A percentile compares a stretch with the other conserved stretches of the same genome.
These are phyloP conservation scores for Platanthera zijinensis DNA, from an alignment of 106 monocot genomes.

Conservation along the genomic window DNA sequence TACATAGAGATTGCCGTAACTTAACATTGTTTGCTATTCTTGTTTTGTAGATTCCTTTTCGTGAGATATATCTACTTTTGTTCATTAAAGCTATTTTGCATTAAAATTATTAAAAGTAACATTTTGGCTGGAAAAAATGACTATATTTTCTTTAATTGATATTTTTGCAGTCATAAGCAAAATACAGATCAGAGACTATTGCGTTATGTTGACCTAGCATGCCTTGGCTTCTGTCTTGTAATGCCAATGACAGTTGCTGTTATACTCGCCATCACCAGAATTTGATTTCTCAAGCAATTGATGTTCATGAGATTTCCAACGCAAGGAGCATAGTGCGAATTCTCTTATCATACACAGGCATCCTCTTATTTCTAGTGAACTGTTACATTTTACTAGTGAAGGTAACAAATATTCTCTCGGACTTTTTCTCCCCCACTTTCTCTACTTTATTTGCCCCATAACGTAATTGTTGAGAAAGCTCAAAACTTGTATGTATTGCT, in stretches of 20 bases:
- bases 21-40: not conserved
- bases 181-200: not conserved
- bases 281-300: not conserved
- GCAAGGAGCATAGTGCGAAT: not conserved
- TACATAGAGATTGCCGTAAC: not conserved
- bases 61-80: not conserved
- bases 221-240: not conserved
- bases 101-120: not conserved
- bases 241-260: not conserved
- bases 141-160: not conserved
- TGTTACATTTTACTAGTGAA: slow-evolving; percentile 1
- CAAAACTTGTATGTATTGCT: too few species aligned
- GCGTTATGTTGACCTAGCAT: not conserved
- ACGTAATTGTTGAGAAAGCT: too few species aligned
- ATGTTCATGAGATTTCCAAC: slow-evolving; percentile 5
- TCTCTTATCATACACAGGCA: not conserved
- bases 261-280: not conserved
- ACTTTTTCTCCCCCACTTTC: not conserved
- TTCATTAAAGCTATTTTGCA: not conserved
- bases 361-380: not conserved
- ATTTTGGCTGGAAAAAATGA: not conserved
- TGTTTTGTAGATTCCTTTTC: not conserved
- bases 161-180: not conserved
- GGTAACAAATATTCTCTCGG: not conserved
- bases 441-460: not conserved